These are phyloP conservation scores for Epichloe coenophiala DNA, from an alignment of 2,329 filamentous ascomycete genomes.

Conservation along the genomic window DNA sequence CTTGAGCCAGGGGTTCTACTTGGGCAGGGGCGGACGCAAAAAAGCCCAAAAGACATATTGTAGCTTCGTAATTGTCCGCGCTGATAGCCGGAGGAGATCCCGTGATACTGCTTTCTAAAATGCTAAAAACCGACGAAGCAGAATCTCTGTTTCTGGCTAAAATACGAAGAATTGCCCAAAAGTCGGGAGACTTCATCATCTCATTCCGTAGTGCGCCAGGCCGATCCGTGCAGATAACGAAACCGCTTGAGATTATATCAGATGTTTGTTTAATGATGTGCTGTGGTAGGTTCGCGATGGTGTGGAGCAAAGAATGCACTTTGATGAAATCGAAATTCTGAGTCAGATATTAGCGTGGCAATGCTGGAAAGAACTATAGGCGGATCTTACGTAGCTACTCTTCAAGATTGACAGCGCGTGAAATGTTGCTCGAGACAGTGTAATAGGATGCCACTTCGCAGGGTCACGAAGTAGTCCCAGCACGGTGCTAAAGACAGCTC, in stretches of 20 bases:
- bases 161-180: slow-evolving; percentile 80
- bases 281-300: slow-evolving; percentile 76
- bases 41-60: slow-evolving; percentile 76
- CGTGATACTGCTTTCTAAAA: slow-evolving; percentile 66
- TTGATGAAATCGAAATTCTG: slow-evolving; percentile 85
- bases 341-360: slow-evolving; percentile 10
- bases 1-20: slow-evolving; percentile 56
- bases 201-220: slow-evolving; percentile 72
- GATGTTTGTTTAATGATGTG: slow-evolving; percentile 65
- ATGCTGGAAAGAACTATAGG: not conserved
- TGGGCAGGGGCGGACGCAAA: slow-evolving; percentile 69
- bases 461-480: slow-evolving; percentile 72
- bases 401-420: slow-evolving; percentile 75
- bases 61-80: slow-evolving; percentile 89
- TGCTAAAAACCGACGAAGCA: slow-evolving; percentile 67
- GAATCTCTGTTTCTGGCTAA: slow-evolving; percentile 57
- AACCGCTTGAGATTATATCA: slow-evolving; percentile 60
- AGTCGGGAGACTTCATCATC: slow-evolving; percentile 91
- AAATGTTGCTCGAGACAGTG: slow-evolving; percentile 70
- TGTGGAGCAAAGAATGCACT: slow-evolving; percentile 80
- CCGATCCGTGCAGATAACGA: slow-evolving; percentile 67
- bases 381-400: slow-evolving; percentile 63
- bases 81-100: slow-evolving; percentile 72
- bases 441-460: slow-evolving; percentile 65
- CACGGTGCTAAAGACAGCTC: slow-evolving; percentile 66